Evolutionary conservation across 192 early-diverging fungal genomes (phyloP).

Genomic region (Powellomyces hirtus): DNA sequence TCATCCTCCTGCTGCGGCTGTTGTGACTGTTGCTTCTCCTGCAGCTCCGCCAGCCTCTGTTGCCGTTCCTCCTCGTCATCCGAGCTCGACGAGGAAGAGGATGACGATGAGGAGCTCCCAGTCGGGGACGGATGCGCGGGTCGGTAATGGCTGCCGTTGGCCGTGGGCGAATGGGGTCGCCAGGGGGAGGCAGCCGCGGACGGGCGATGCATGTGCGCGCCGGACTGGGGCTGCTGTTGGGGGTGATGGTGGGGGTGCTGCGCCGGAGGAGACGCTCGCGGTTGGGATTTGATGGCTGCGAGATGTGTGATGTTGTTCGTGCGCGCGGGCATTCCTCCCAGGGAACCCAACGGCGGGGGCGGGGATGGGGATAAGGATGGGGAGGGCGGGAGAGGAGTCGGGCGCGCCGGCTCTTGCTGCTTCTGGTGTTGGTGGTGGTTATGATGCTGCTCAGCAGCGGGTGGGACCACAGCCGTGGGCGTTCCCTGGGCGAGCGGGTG

Average conservation of each 20-base stretch:
- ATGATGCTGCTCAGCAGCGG: neutral
- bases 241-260: neutral
- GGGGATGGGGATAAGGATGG: no score
- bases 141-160: no score
- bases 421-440: neutral
- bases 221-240: neutral
- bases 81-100: no score
- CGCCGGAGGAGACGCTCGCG: neutral
- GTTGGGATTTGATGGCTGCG: conserved; percentile 19
- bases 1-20: conserved; percentile 20
- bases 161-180: no score
- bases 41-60: neutral
- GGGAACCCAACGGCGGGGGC: neutral
- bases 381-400: neutral
- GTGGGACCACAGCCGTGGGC: neutral
- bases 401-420: neutral
- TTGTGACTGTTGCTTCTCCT: neutral
- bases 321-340: neutral
- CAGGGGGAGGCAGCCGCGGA: neutral
- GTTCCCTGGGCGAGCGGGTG: neutral
- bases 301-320: conserved; percentile 15
- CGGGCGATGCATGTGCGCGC: neutral
- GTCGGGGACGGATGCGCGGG: no score
- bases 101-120: no score
- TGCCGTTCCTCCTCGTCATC: no score